Conservation (phyloP, 2,329 filamentous ascomycete genomes). For the Dothideomycetidae sp. region DNA sequence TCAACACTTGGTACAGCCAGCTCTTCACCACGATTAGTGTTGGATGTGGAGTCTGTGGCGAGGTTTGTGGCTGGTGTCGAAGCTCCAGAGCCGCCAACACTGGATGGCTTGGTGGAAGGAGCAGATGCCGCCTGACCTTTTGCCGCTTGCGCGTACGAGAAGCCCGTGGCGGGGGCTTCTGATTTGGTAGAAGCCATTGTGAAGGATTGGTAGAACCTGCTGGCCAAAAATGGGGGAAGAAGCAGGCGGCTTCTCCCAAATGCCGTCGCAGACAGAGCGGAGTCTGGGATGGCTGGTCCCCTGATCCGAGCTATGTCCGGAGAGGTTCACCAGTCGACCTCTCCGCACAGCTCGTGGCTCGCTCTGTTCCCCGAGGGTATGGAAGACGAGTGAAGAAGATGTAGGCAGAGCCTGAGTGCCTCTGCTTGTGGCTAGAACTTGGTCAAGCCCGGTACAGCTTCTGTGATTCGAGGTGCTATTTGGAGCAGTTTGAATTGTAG, state of each 20-base stretch:
- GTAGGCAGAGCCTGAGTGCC: too few relatives aligned
- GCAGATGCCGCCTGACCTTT: constrained; percentile 52
- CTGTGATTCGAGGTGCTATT: too few relatives aligned
- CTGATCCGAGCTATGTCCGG: constrained; percentile 7
- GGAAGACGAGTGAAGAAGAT: too few relatives aligned
- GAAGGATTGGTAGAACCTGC: constrained; percentile 33
- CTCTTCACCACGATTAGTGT: constrained; percentile 26
- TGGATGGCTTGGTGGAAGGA: constrained; percentile 30
- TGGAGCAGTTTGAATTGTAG: too few relatives aligned
- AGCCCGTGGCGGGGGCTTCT: constrained; percentile 26
- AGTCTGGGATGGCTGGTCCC: not conserved
- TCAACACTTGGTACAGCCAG: constrained; percentile 1
- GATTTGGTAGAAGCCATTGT: not conserved
- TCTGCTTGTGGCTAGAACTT: too few relatives aligned
- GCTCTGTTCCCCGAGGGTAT: too few relatives aligned
- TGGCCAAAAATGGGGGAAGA: not conserved
- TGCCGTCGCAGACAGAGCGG: not conserved
- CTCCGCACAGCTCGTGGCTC: constrained; percentile 4
- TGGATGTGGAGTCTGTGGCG: constrained; percentile 22
- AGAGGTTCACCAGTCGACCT: constrained; percentile 8
- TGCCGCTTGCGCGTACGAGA: constrained; percentile 93
- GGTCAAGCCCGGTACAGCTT: too few relatives aligned
- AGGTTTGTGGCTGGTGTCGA: constrained; percentile 29
- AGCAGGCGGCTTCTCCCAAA: not conserved
- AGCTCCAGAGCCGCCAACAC: constrained; percentile 31